Evolutionary conservation across 495 filamentous ascomycete species (phyloP).

Genomic region (Podospora fimiseda): DNA sequence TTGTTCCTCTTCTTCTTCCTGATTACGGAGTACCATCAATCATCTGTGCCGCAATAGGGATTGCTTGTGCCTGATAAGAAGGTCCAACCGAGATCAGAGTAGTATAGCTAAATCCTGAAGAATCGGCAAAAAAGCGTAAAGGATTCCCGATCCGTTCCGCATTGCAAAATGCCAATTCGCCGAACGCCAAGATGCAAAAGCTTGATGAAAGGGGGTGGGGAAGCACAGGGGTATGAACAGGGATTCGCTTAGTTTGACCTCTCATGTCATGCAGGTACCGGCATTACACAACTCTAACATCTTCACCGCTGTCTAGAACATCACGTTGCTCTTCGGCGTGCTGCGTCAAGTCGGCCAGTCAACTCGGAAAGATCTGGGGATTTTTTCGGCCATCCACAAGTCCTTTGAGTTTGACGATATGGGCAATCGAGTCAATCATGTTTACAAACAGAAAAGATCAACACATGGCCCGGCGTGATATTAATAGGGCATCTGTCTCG

Average conservation of each 20-base stretch:
- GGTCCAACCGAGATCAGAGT: conserved; percentile 4
- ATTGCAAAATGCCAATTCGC: conserved; percentile 1
- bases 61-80: conserved; percentile 2
- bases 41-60: no score
- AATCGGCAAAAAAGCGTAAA: conserved; percentile 5
- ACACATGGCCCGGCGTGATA: background rate
- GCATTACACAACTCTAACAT: background rate
- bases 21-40: no score
- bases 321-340: conserved; percentile 3
- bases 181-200: conserved; percentile 1
- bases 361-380: conserved; percentile 1
- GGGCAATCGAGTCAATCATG: background rate
- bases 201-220: background rate
- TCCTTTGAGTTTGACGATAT: background rate
- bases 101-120: conserved; percentile 1
- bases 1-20: no score
- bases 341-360: conserved; percentile 3
- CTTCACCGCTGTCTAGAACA: background rate
- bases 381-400: conserved; percentile 3
- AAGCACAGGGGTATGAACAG: background rate
- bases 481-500: background rate
- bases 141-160: conserved; percentile 1
- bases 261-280: background rate
- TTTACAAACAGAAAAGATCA: background rate
- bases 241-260: background rate